A percentile compares a stretch with the other conserved stretches of the same genome.
These are phyloP conservation scores for Pseudogymnoascus pannorum DNA, from an alignment of 2,329 filamentous ascomycete species.

Conservation along the genomic window DNA sequence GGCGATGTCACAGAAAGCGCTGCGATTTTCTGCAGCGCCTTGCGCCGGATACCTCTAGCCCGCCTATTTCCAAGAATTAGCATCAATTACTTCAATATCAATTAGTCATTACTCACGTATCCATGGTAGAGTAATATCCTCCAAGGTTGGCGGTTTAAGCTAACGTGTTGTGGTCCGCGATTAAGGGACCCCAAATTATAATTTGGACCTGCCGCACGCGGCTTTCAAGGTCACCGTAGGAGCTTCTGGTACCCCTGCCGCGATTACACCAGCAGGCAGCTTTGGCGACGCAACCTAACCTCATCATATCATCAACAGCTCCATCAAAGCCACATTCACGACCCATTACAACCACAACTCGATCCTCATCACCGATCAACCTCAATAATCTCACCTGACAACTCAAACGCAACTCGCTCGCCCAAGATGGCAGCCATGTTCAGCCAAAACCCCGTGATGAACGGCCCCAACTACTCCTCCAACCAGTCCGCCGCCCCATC, in stretches of 20 bases:
- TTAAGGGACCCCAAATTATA: constrained; percentile 6
- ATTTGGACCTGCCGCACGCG: not conserved
- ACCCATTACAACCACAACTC: constrained; percentile 7
- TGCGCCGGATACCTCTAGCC: constrained; percentile 51
- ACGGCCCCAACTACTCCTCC: constrained; percentile 64
- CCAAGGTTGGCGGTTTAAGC: constrained; percentile 8
- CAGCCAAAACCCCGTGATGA: constrained; percentile 62
- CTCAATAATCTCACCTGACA: not conserved
- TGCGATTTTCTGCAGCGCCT: constrained; percentile 59
- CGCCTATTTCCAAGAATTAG: constrained; percentile 15
- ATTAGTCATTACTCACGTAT: constrained; percentile 32
- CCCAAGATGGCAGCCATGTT: constrained; percentile 57
- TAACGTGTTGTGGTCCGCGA: constrained; percentile 2
- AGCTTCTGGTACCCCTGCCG: constrained; percentile 4
- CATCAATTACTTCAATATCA: not conserved
- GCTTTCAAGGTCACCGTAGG: constrained; percentile 7
- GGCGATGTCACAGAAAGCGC: constrained; percentile 51
- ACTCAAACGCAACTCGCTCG: not conserved
- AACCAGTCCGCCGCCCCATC: constrained; percentile 50
- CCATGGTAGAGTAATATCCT: constrained; percentile 7
- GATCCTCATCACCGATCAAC: constrained; percentile 9
- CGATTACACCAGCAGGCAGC: constrained; percentile 4
- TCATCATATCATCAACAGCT: constrained; percentile 10
- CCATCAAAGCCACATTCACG: not conserved
- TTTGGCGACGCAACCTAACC: constrained; percentile 8